Evolutionary conservation across 2,329 filamentous ascomycete genomes (phyloP).

Genomic region (Graphium sp.): DNA sequence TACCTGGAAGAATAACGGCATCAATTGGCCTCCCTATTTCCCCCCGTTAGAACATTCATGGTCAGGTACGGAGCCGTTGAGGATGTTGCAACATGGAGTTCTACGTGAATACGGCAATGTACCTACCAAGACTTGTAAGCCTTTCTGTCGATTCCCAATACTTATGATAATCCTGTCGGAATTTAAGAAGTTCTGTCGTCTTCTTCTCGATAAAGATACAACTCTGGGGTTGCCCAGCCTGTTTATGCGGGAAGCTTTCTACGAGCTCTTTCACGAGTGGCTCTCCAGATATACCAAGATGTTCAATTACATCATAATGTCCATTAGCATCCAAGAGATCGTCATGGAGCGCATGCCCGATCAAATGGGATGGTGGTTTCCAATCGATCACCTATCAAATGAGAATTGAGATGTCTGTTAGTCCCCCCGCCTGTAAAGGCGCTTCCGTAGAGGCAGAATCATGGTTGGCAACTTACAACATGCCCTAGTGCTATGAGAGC

Average conservation of each 20-base stretch:
- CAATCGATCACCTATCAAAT: constrained; percentile 2
- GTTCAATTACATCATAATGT: constrained; percentile 1
- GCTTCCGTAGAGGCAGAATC: background rate
- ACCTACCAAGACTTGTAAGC: background rate
- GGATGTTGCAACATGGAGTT: too few relatives aligned
- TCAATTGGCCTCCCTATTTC: constrained; percentile 1
- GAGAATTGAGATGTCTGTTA: background rate
- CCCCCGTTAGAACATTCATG: too few relatives aligned
- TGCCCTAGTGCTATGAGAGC: background rate
- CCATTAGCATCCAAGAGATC: constrained; percentile 2
- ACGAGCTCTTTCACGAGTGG: constrained; percentile 1
- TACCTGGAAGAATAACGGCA: constrained; percentile 1
- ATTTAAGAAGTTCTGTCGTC: background rate
- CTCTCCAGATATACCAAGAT: constrained; percentile 1
- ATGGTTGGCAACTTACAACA: background rate
- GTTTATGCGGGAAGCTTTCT: background rate
- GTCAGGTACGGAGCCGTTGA: too few relatives aligned
- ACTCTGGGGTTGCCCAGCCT: background rate
- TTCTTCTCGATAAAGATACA: background rate
- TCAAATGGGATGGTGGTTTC: constrained; percentile 1
- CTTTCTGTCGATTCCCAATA: constrained; percentile 1
- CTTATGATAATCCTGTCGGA: constrained; percentile 1
- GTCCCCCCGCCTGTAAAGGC: background rate
- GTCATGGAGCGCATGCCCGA: background rate
- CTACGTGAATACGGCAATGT: too few relatives aligned